Conservation (phyloP, 139 green algal species). For the Chlamydomonas incerta region DNA sequence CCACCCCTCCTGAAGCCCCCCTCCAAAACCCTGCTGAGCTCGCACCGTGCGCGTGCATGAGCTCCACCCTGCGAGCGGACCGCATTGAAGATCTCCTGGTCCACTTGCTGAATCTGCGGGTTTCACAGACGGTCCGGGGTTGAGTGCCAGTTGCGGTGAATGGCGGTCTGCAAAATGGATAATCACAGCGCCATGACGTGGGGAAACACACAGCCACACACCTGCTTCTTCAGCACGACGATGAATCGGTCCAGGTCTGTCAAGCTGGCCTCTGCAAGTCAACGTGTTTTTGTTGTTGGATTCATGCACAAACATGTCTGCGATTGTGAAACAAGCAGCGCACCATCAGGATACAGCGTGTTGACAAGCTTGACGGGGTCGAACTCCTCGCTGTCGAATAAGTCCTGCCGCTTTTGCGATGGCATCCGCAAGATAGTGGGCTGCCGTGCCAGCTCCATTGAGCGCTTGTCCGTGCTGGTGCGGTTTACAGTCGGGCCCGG, state of each 20-base stretch:
- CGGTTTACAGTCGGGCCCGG: background rate
- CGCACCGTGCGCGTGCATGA: slow-evolving; percentile 59
- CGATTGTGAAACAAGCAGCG: too few relatives aligned
- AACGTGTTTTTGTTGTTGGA: too few relatives aligned
- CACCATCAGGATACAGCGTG: slow-evolving; percentile 88
- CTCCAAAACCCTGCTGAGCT: background rate
- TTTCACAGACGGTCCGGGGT: too few relatives aligned
- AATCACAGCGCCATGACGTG: background rate
- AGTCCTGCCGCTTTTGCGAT: background rate
- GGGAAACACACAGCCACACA: background rate
- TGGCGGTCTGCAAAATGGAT: too few relatives aligned
- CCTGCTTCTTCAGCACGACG: slow-evolving; percentile 76
- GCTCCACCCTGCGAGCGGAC: slow-evolving; percentile 77
- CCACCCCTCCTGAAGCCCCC: background rate
- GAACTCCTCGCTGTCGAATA: slow-evolving; percentile 85
- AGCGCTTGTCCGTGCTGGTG: background rate
- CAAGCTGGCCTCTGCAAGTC: slow-evolving; percentile 81
- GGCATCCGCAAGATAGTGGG: slow-evolving; percentile 11
- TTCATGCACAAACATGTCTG: too few relatives aligned
- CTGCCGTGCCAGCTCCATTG: background rate
- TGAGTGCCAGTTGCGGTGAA: too few relatives aligned
- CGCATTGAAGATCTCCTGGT: slow-evolving; percentile 91
- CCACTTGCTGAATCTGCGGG: slow-evolving; percentile 85
- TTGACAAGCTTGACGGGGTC: slow-evolving; percentile 88
- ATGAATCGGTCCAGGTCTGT: slow-evolving; percentile 85